Evolutionary conservation across 768 basidiomycete species (phyloP), one percentile per base, ranked within the genome.

Genomic region (Termitomyces sp.): DNA sequence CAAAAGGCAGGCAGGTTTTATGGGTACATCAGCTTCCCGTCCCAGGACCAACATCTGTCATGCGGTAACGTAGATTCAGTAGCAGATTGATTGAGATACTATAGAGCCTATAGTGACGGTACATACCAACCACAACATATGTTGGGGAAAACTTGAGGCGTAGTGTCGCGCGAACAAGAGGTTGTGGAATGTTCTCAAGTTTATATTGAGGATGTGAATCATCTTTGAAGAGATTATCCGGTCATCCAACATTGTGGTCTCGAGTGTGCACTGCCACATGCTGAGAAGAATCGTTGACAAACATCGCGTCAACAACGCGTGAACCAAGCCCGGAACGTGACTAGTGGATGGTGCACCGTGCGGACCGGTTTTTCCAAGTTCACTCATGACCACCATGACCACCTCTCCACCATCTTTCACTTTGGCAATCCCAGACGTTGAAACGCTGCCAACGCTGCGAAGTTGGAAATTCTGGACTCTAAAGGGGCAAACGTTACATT

Each of bases 101-200:
- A 22, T 11, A 12, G 44, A 20, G n/a, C n/a, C n/a, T n/a, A n/a
- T n/a, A n/a, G n/a, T n/a, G n/a, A n/a, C n/a, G 79, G 73, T 96
- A 96, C 18, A 87, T 82, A 0, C 94, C 94, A 0, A 97, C 93
- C 4, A 92, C 73, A 50, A 88, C 86, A 71, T 97, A 97, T 3
- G 88, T 87, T 0, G 94, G 91, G 0, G 92, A 87, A 65, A 94
- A 89, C 46, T 86, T 77, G 56, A 96, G 81, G 33, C 91, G 82
- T 12, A 81, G 71, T 1, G 79, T 78, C 0, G 89, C 85, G n/a
- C 83, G 76, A 32, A 75, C 72, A 11, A 91, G 79, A 24, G 74
- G 62, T 3, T 70, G 66, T 0, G 87, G 87, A 4, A 84, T 69
- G 48, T 81, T 64, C 18, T 74, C 65, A 15, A 60, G 53, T 33